Percentiles rank a stretch among this genome's conserved stretches.
phyloP scores from a whole-genome alignment of 78 protist species.

The Planoprotostelium fungivorum region DNA sequence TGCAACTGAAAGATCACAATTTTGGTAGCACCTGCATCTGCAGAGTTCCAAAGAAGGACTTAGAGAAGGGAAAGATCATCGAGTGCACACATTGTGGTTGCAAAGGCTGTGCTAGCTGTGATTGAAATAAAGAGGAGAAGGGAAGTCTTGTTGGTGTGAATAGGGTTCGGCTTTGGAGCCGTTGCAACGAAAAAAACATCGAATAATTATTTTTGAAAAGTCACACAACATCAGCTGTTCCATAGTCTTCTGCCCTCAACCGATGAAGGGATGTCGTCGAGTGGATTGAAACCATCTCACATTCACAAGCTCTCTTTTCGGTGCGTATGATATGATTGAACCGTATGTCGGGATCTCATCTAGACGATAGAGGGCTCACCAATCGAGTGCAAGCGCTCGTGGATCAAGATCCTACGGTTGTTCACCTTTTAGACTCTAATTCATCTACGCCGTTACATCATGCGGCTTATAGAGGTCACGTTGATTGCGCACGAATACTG shows the following conservation, averaged over 20 bases:
- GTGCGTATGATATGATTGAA: not conserved
- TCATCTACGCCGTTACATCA: not conserved
- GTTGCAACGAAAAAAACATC: too few relatives aligned
- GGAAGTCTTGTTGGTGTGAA: too few relatives aligned
- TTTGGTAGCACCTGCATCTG: conserved; percentile 80
- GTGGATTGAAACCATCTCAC: too few relatives aligned
- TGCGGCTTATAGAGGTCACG: not conserved
- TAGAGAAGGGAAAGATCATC: conserved; percentile 39
- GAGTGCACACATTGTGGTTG: conserved; percentile 81
- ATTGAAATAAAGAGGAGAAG: conserved; percentile 17
- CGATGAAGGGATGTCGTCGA: too few relatives aligned
- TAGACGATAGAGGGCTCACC: not conserved
- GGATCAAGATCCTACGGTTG: not conserved
- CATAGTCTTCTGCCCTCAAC: too few relatives aligned
- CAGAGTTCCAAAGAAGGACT: conserved; percentile 75
- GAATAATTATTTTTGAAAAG: too few relatives aligned
- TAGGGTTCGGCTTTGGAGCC: too few relatives aligned
- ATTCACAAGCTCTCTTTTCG: not conserved
- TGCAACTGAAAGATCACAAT: conserved; percentile 67
- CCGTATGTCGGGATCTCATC: not conserved
- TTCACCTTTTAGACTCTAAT: not conserved
- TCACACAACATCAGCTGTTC: too few relatives aligned
- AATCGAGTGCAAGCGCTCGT: not conserved
- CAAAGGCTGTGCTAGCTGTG: conserved; percentile 74
- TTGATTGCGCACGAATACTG: not conserved